phyloP scores from a whole-genome alignment of 1,284 basidiomycete species.

The Thecaphora thlaspeos region DNA sequence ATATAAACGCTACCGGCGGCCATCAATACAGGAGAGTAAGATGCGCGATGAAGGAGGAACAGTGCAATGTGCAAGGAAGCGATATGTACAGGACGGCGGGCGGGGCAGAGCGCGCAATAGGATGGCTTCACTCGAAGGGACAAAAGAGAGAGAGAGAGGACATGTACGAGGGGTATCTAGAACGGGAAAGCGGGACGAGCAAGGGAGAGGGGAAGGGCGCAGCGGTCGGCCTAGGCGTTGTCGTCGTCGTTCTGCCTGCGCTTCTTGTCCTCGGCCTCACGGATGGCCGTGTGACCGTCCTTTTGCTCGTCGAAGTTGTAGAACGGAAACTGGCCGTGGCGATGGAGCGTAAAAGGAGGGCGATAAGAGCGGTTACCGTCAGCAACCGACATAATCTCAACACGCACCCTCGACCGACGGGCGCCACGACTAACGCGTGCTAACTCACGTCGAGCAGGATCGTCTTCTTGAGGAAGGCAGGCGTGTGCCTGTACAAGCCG shows the following conservation, averaged over 20 bases:
- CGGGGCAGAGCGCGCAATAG: no score
- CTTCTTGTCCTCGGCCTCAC: conserved; percentile 40
- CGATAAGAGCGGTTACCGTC: neutral
- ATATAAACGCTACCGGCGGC: no score
- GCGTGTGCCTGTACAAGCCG: conserved; percentile 65
- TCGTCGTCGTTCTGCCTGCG: conserved; percentile 5
- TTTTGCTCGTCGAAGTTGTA: conserved; percentile 51
- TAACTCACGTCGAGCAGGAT: conserved; percentile 68
- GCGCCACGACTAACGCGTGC: no score
- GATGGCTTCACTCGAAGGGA: no score
- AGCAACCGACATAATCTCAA: no score
- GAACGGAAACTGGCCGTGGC: conserved; percentile 21
- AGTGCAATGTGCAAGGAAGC: no score
- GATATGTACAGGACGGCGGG: no score
- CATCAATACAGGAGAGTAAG: no score
- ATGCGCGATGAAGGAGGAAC: no score
- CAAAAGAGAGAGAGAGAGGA: no score
- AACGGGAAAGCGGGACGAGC: neutral
- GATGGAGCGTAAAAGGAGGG: neutral
- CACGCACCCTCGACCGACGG: no score
- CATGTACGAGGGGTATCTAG: conserved; percentile 5
- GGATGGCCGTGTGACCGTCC: conserved; percentile 38
- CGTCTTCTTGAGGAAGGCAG: conserved; percentile 65
- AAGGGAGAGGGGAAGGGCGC: no score
- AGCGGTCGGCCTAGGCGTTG: conserved; percentile 12